Base-by-base conservation (phyloP, 495 filamentous ascomycete genomes). In the Pyrenopolyporus hunteri region DNA sequence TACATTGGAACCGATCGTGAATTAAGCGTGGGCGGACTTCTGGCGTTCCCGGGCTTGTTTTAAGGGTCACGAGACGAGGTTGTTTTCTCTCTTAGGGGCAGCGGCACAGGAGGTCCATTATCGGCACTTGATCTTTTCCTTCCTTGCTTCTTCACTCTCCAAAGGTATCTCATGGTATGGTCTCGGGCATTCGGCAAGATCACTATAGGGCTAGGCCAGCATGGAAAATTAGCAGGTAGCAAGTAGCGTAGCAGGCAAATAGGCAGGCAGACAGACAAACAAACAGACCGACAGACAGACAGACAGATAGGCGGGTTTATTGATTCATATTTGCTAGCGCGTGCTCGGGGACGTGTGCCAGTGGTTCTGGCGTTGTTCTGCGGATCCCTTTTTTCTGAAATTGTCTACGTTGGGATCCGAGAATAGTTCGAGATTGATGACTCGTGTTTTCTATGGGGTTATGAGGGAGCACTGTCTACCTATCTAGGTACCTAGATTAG, bases 41-140 rank as follows among this genome's bases (percentile, higher is more conserved):
- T 49, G 50, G 58, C 49, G 58, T 55, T 53, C 26, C 49, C 20
- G 43, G 58, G 42, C 22, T 51, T 28, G n/a, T 16, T 17, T 29
- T 19, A 44, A 19, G 23, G 17, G 39, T n/a, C 22, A 11, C 42
- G 46, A 50, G 49, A 53, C n/a, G n/a, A 11, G 47, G 37, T 10
- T 51, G 13, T 9, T 13, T 25, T 7, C 13, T 28, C 17, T 11
- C 40, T 59, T 22, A 8, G 22, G 31, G 31, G 20, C 29, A 47
- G 37, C 17, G 33, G 44, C 43, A 31, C 31, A 50, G 8, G 35
- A 36, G 23, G 22, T 43, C n/a, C n/a, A n/a, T n/a, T n/a, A 37
- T 56, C 20, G 25, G 32, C 35, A 29, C 25, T 45, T 59, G 28
- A 0, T 9, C 23, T 19, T 1, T 16, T 44, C 32, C 13, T 32